These are phyloP conservation scores for Epipyxis sp. DNA, from an alignment of 108 stramenopile species.

Conservation along the genomic window DNA sequence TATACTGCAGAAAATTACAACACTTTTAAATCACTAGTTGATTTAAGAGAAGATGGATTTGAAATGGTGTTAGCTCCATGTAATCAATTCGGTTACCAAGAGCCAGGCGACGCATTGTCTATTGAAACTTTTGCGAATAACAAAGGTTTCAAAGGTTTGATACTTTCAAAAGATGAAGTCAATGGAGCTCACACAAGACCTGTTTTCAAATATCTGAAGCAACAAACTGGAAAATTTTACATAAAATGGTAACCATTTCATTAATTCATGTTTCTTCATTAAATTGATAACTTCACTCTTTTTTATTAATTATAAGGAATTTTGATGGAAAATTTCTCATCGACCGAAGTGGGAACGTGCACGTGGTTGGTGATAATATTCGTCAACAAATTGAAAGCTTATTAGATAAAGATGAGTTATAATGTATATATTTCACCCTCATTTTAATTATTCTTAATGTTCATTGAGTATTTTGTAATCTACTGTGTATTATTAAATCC, in stretches of 20 bases:
- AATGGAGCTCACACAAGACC: conserved; percentile 22
- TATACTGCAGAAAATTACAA: conserved; percentile 16
- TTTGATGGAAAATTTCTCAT: conserved; percentile 29
- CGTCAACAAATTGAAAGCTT: background rate
- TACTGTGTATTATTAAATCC: too few relatives aligned
- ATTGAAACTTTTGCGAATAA: background rate
- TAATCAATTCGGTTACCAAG: conserved; percentile 22
- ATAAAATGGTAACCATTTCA: conserved; percentile 9
- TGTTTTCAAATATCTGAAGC: conserved; percentile 11
- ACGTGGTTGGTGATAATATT: background rate
- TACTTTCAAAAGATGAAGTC: conserved; percentile 26
- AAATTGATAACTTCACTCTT: background rate
- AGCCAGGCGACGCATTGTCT: background rate
- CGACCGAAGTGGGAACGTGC: conserved; percentile 6
- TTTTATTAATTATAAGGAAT: conserved; percentile 12
- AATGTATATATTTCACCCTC: too few relatives aligned
- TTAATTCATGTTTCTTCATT: background rate
- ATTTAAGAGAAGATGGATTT: background rate
- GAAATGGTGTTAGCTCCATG: conserved; percentile 21
- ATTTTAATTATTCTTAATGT: too few relatives aligned
- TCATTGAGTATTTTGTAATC: too few relatives aligned
- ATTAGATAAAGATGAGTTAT: too few relatives aligned
- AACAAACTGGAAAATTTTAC: background rate
- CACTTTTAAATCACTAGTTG: background rate
- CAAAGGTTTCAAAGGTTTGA: conserved; percentile 16